Percentiles rank a stretch among this genome's conserved stretches.
phyloP scores from a whole-genome alignment of 257 asterid genomes.

The Nicotiana noctiflora region DNA sequence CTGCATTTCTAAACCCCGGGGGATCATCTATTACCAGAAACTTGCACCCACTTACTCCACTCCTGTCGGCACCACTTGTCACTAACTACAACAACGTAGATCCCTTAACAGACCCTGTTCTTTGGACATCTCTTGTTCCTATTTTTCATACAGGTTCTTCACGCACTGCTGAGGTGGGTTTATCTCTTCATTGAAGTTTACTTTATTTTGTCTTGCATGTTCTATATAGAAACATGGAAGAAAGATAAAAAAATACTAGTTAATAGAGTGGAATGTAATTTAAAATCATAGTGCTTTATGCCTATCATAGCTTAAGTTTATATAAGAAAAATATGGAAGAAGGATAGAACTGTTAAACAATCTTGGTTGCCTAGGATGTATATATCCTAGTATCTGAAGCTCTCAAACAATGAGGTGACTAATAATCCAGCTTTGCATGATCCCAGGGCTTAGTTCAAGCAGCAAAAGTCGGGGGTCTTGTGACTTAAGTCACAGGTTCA shows the following conservation, averaged over 20 bases:
- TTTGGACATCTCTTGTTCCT: slow-evolving; percentile 76
- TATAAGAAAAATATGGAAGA: slow-evolving; percentile 3
- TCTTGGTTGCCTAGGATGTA: background rate
- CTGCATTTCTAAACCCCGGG: slow-evolving; percentile 51
- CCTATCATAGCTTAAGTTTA: no score
- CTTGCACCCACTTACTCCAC: slow-evolving; percentile 52
- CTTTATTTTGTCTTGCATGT: background rate
- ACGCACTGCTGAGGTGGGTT: slow-evolving; percentile 55
- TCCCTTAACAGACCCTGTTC: slow-evolving; percentile 67
- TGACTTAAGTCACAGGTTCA: no score
- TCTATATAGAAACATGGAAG: slow-evolving; percentile 6
- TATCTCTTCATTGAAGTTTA: slow-evolving; percentile 9
- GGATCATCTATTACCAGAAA: slow-evolving; percentile 56
- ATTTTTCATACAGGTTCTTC: slow-evolving; percentile 73
- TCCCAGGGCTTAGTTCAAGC: no score
- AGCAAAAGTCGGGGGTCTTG: no score
- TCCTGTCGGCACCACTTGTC: slow-evolving; percentile 75
- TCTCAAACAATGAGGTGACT: no score
- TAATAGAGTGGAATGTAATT: background rate
- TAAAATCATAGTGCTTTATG: background rate
- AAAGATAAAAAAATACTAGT: background rate
- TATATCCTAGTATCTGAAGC: background rate
- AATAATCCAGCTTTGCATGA: no score
- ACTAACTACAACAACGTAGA: slow-evolving; percentile 67
- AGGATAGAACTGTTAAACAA: background rate